Evolutionary conservation across 2,329 filamentous ascomycete species (phyloP), one percentile per base, ranked within the genome.

Genomic region (Xylaria sp.): DNA sequence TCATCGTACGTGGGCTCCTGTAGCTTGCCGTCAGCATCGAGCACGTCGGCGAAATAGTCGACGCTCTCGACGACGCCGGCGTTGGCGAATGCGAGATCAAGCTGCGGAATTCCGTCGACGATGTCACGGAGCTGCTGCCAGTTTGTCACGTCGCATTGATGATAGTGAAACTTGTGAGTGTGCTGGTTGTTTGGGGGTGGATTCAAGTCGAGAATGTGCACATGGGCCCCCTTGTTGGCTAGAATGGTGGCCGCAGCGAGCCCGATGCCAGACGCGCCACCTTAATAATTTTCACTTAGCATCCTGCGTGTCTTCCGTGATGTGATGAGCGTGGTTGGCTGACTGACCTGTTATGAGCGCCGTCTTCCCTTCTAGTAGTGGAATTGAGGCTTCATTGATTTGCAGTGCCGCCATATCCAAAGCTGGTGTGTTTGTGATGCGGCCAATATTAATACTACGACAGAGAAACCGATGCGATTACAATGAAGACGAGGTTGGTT

Each of bases 31-130:
- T 74, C 36, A 0, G 68, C 73, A 48, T 79, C 77, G 7, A 78
- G 73, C 0, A 53, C 63, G 51, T 81, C 79, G 20, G 67, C 73
- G 49, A 81, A 78, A 51, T 78, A 80, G 54, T 79, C 70, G 2
- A 28, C 36, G 17, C 76, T 71, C 56, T 80, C 76, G 0, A 72
- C 67, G 2, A 79, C 70, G 6, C 78, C 80, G 9, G 79, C 79
- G 51, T 81, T 80, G 53, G 78, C 74, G 38, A 81, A 68, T 9
- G 72, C 78, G 53, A 78, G 73, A 63, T 81, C 76, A 11, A 81
- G 46, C 10, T 49, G 51, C 0, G 71, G 64, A 4, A 75, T 60
- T 0, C 56, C 3, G 20, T 65, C 56, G 58, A 81, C 79, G 1
- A 69, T 68, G 3, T 46, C 58, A 1, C 58, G 40, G 6, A 80